These are phyloP conservation scores for Gossypium trilobum DNA, from an alignment of 441 rosid genomes.

Conservation along the genomic window DNA sequence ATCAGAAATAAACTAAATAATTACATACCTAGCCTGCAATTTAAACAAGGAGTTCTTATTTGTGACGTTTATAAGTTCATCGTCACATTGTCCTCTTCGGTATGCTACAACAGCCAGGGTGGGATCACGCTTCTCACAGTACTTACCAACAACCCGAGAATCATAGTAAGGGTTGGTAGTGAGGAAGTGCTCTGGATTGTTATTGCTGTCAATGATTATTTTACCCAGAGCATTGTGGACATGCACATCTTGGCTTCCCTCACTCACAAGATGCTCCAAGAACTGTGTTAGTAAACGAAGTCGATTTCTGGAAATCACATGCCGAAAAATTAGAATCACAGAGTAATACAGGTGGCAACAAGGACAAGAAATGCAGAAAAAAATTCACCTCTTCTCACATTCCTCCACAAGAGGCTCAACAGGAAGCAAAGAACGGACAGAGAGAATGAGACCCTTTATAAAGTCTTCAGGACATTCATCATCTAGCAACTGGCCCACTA, in stretches of 20 bases:
- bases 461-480: slow-evolving; percentile 90
- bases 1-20: slow-evolving; percentile 10
- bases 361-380: background rate
- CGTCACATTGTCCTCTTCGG: slow-evolving; percentile 95
- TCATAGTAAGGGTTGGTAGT: slow-evolving; percentile 98
- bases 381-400: slow-evolving; percentile 85
- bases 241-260: slow-evolving; percentile 99
- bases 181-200: slow-evolving; percentile 98
- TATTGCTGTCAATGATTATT: slow-evolving; percentile 95
- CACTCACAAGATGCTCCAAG: slow-evolving; percentile 99
- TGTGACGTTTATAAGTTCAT: slow-evolving; percentile 91
- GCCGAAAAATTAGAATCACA: slow-evolving; percentile 10
- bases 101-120: slow-evolving; percentile 98
- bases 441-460: slow-evolving; percentile 80
- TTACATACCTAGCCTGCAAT: slow-evolving; percentile 86
- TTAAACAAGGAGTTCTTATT: slow-evolving; percentile 96
- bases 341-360: slow-evolving; percentile 9
- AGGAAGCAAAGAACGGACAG: slow-evolving; percentile 96
- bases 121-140: slow-evolving; percentile 99
- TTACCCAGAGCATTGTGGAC: slow-evolving; percentile 99
- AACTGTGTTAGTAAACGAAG: slow-evolving; percentile 97
- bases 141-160: slow-evolving; percentile 94
- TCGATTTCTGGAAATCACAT: slow-evolving; percentile 62
- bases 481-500: slow-evolving; percentile 82
- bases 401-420: slow-evolving; percentile 97